Base-by-base conservation (phyloP, 179 eudicot species). In the Spergularia azorica region DNA sequence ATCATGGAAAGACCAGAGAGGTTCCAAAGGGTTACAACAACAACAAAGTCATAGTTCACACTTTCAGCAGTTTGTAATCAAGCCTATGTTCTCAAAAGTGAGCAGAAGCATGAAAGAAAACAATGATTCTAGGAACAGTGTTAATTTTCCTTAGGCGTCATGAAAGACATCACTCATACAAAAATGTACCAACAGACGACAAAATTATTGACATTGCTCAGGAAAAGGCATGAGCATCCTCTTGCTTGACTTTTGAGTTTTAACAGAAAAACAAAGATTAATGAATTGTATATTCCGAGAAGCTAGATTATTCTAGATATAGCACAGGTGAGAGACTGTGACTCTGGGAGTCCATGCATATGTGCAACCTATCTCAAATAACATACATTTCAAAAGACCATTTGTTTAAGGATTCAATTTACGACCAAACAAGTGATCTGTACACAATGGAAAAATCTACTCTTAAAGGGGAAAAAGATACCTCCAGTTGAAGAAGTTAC, bases 401-500 rank as follows among this genome's bases (percentile, higher is more conserved):
- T 26, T 26, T 26, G 32, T 26, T 26, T 26, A 26, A 26, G 32
- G 32, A 32, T 13, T 32, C 48, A 7, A 6, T 63, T 36, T 32
- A 13, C 8, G 26, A 63, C 1, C 46, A 63, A 63, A 63, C 36
- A 3, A 15, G 6, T 63, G 15, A 63, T 38, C 16, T 1, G 38
- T 50, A 67, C 46, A 67, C 36, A 41, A 15, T 75, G 13, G 46
- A 36, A 18, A 58, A 36, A 14, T 52, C 64, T 36, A 26, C 72
- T 20, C 17, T 2, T 36, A 51, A 14, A 51, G 5, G 9, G 9
- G 17, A 51, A 55, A 61, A 43, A 75, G 43, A 58, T 73, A 55
- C 69, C 66, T 3, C 48, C 17, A 32, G 65, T 55, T 77, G 43
- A 12, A 68, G 66, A n/a, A 46, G 67, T 73, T 59, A 81, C 84